A percentile compares a stretch with the other conserved stretches of the same genome.
Evolutionary conservation across 371 early-diverging fungal genomes (phyloP).

Genomic region (Zychaea mexicana): DNA sequence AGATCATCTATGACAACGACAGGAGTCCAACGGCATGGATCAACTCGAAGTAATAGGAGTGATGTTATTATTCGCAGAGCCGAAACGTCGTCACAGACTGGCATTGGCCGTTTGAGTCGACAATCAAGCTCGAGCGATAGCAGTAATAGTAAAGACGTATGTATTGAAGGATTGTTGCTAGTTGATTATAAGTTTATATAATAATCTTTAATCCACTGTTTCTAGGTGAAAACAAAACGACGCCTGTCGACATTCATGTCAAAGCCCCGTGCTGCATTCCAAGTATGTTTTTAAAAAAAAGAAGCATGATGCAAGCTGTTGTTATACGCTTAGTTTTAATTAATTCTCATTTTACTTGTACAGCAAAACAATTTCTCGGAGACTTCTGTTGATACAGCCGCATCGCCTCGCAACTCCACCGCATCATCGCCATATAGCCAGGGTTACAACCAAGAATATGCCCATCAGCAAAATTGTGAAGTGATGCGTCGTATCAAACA

Average conservation of each 20-base stretch:
- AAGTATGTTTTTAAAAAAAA: constrained; percentile 19
- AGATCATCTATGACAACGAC: neutral
- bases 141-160: neutral
- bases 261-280: constrained; percentile 41
- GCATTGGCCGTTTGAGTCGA: neutral
- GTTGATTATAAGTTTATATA: too few species aligned
- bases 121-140: constrained; percentile 1
- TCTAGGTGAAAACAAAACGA: constrained; percentile 17
- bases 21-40: constrained; percentile 12
- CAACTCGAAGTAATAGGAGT: neutral
- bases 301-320: too few species aligned
- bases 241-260: constrained; percentile 39
- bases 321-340: neutral
- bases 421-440: constrained; percentile 21
- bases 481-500: constrained; percentile 35
- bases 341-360: neutral
- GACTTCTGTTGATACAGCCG: neutral
- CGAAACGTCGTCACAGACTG: neutral
- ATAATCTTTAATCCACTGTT: neutral
- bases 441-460: constrained; percentile 7
- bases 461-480: constrained; percentile 13
- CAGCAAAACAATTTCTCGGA: constrained; percentile 1
- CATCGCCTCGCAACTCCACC: constrained; percentile 8
- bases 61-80: neutral
- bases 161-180: too few species aligned